Evolutionary conservation across 1,284 basidiomycete genomes (phyloP).

Genomic region (Apiotrichum siamense): DNA sequence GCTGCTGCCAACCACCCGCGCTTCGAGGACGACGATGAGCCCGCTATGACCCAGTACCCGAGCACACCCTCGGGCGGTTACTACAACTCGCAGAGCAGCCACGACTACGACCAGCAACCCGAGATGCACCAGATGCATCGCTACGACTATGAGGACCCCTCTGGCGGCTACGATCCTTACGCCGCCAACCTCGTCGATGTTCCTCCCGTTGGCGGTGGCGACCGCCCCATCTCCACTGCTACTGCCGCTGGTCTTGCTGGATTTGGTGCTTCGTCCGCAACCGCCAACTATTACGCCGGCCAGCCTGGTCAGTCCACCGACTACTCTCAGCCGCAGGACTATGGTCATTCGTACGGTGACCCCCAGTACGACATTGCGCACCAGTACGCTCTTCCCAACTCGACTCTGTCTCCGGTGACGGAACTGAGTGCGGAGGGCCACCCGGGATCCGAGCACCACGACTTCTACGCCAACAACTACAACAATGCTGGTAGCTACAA

Average conservation of each 20-base stretch:
- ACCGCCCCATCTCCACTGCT: slow-evolving; percentile 20
- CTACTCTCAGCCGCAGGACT: slow-evolving; percentile 6
- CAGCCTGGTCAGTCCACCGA: slow-evolving; percentile 8
- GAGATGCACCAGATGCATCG: slow-evolving; percentile 28
- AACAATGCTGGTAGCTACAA: neutral
- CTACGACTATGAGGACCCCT: slow-evolving; percentile 40
- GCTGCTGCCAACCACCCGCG: slow-evolving; percentile 39
- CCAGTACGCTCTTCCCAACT: slow-evolving; percentile 16
- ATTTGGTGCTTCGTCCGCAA: slow-evolving; percentile 33
- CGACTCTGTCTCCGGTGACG: neutral
- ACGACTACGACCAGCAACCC: slow-evolving; percentile 11
- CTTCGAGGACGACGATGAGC: slow-evolving; percentile 44
- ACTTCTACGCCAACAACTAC: neutral
- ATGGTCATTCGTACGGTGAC: slow-evolving; percentile 34
- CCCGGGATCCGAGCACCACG: neutral
- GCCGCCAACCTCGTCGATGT: slow-evolving; percentile 28
- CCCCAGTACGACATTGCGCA: slow-evolving; percentile 35
- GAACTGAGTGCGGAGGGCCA: slow-evolving; percentile 5
- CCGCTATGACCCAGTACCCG: slow-evolving; percentile 41
- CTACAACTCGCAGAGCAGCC: slow-evolving; percentile 29
- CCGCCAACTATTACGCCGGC: slow-evolving; percentile 7
- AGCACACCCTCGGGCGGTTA: slow-evolving; percentile 27
- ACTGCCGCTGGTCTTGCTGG: slow-evolving; percentile 1
- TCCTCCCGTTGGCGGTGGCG: slow-evolving; percentile 17
- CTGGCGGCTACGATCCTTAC: slow-evolving; percentile 47